Conservation (phyloP, 768 basidiomycete species). For the Boletus rex-veris region DNA sequence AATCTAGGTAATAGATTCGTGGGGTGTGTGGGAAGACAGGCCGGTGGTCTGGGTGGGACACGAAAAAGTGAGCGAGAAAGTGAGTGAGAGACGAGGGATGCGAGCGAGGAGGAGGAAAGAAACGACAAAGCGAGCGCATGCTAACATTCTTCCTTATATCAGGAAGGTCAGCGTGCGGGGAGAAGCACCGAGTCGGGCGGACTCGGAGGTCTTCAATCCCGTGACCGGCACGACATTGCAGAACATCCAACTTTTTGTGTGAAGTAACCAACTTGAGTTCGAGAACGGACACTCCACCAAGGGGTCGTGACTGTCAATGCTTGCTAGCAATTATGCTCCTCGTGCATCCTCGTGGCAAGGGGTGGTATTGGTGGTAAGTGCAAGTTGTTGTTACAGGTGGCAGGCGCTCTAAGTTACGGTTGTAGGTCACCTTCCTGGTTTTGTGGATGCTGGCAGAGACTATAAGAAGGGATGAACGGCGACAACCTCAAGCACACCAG, state of each 20-base stretch:
- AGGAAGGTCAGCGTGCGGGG: no score
- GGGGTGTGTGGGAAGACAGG: no score
- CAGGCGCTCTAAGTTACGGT: background rate
- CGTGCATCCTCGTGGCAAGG: background rate
- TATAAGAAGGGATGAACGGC: background rate
- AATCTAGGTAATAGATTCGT: no score
- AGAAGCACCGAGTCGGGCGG: no score
- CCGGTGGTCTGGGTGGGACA: no score
- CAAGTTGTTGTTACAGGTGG: background rate
- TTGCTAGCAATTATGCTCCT: background rate
- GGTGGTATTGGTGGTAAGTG: slow-evolving; percentile 7
- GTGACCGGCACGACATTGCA: no score
- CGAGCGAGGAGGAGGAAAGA: no score
- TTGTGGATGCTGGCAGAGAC: slow-evolving; percentile 16
- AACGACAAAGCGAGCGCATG: no score
- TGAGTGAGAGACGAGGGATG: no score
- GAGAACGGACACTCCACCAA: background rate
- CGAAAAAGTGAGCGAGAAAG: no score
- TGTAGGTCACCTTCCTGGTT: slow-evolving; percentile 14
- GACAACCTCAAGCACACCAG: background rate
- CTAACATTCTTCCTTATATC: no score
- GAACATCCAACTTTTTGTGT: background rate
- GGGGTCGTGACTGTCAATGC: background rate
- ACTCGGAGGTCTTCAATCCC: no score
- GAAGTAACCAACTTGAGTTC: background rate